Conservation (phyloP, 1,284 basidiomycete species). For the Mrakiaceae sp. region DNA sequence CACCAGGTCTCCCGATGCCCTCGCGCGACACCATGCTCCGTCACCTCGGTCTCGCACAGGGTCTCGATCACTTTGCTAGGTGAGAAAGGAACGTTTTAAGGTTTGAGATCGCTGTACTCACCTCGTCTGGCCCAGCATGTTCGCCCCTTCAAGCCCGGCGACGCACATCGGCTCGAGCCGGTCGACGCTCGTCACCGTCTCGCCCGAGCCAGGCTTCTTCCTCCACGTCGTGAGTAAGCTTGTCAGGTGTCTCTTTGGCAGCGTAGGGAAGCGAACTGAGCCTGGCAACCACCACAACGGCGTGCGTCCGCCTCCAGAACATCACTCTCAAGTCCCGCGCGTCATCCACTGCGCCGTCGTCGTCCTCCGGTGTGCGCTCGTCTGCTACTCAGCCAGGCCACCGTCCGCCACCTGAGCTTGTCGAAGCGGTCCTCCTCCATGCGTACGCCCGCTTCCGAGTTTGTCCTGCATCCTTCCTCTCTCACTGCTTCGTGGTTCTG, state of each 20-base stretch:
- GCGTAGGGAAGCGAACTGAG: background rate
- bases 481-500: background rate
- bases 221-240: conserved; percentile 1
- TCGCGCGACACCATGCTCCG: conserved; percentile 7
- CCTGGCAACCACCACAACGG: background rate
- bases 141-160: background rate
- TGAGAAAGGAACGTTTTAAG: background rate
- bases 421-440: background rate
- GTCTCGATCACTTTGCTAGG: conserved; percentile 5
- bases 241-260: background rate
- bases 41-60: conserved; percentile 1
- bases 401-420: background rate
- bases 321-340: too few species aligned
- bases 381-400: background rate
- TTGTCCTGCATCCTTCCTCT: background rate
- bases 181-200: conserved; percentile 2
- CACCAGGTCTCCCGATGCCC: background rate
- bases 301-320: background rate
- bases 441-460: background rate
- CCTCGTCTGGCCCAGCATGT: background rate
- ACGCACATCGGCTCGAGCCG: background rate
- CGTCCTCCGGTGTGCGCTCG: background rate
- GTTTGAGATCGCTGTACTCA: background rate
- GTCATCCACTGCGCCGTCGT: too few species aligned
- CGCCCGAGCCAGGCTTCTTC: background rate